Base-by-base conservation (phyloP, 257 asterid genomes). In the Solanum lycopersicoides region DNA sequence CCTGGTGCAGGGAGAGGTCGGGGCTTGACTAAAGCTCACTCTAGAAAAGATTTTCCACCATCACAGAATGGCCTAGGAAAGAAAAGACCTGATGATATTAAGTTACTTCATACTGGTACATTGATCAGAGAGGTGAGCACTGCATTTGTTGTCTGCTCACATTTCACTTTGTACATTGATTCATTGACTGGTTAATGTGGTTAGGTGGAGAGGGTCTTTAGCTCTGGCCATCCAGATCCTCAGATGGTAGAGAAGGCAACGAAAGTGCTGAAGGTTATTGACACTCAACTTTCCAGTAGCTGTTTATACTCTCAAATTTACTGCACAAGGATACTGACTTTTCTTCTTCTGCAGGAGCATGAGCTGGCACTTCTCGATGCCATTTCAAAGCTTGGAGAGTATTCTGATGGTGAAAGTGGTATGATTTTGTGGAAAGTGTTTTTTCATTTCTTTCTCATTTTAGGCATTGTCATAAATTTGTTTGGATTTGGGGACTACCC, bases 341-440 rank as follows among this genome's bases (percentile, higher is more conserved):
- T 21, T 74, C 13, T 73, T 42, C 28, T 89, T 87, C 74, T 53
- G 75, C 92, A 96, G 99, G 99, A 96, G 83, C 99, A 95, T 75
- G 99, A 95, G 90, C 98, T 93, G 89, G 95, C 98, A 85, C 95
- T 95, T 72, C 90, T 92, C 7, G 96, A 95, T 86, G 98, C 98
- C 89, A 94, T 95, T 90, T 92, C 97, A 85, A 93, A 93, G 91
- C 94, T 96, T 30, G 97, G 90, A 35, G 96, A 94, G 82, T 88
- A 94, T 66, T 95, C 98, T 79, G 99, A 96, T 85, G 97, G 96
- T 88, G 98, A 96, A 91, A 94, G 97, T 85, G 99, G 99, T 95
- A 93, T 37, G 41, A 12, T 21, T 85, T 87, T 60, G 15, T 65
- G 23, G 66, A 84, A 32, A 34, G 23, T 41, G 68, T 0, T 34